Evolutionary conservation across 1,284 basidiomycete genomes (phyloP).

Genomic region (Marasmius fiardii): DNA sequence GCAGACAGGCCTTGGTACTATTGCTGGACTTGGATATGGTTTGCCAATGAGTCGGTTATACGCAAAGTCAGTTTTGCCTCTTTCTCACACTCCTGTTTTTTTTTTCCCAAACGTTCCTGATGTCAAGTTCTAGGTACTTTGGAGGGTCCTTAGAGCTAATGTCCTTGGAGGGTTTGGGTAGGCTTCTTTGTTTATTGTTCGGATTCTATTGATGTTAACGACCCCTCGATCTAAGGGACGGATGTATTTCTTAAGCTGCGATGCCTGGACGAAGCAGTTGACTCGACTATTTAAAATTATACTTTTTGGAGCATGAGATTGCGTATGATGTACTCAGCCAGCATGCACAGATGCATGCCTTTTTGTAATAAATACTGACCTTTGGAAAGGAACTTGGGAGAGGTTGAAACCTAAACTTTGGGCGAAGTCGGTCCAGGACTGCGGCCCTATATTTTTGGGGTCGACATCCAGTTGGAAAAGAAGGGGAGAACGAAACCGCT

Average conservation of each 20-base stretch:
- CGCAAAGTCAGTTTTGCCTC: constrained; percentile 61
- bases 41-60: constrained; percentile 85
- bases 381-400: too few species aligned
- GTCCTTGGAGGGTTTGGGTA: constrained; percentile 80
- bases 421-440: too few species aligned
- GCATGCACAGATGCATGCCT: too few species aligned
- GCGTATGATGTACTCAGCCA: too few species aligned
- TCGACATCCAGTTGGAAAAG: too few species aligned
- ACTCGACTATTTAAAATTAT: constrained; percentile 36
- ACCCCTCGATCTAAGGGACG: constrained; percentile 43
- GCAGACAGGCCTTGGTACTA: constrained; percentile 68
- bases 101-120: not conserved
- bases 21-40: constrained; percentile 83
- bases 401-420: too few species aligned
- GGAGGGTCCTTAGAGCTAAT: constrained; percentile 76
- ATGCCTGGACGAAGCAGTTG: constrained; percentile 66
- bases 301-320: not conserved
- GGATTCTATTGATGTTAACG: not conserved
- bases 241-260: constrained; percentile 76
- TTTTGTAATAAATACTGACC: too few species aligned
- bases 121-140: constrained; percentile 54
- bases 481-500: too few species aligned
- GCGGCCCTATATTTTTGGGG: too few species aligned
- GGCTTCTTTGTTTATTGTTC: constrained; percentile 21
- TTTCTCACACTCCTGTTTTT: constrained; percentile 4